Evolutionary conservation across 768 basidiomycete species (phyloP), one percentile per base, ranked within the genome.

Genomic region (Kwoniella heveanensis): DNA sequence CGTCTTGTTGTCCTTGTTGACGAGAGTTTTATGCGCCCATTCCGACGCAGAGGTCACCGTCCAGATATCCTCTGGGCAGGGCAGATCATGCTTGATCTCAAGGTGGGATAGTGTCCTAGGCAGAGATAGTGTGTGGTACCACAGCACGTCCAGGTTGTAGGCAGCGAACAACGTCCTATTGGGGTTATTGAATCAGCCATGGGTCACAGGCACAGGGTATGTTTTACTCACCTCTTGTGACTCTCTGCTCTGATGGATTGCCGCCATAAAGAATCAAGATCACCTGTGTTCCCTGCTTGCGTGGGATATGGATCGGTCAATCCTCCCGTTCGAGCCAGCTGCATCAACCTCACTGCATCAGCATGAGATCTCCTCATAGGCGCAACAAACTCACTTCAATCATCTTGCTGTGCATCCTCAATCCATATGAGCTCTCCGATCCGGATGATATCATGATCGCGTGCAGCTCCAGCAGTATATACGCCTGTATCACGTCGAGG

Each of bases 201-300:
- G n/a, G n/a, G n/a, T n/a, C n/a, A n/a, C n/a, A n/a, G n/a, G n/a
- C 19, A 47, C 27, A 13, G 47, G 12, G 21, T 27, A 17, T 36
- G 21, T 22, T 36, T 26, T 15, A 82, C 85, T 67, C 71, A 92
- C 92, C 89, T 91, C 85, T 94, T 94, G 52, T 71, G 73, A 13
- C 59, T 57, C 49, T 74, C 73, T 12, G 52, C 51, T 30, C 65
- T 55, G 58, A 68, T 52, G 37, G 67, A 71, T 24, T 69, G 58
- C 4, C 55, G 30, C 73, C 73, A 75, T 6, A 75, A 44, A 1
- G 58, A 27, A 1, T 72, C 69, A 5, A 75, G 60, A 53, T 71
- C 65, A 2, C 50, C 44, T 13, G 60, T 61, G 2, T 22, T 32
- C 2, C 9, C 29, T 2, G 69, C 54, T 39, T 62, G 59, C n/a